Base-by-base conservation (phyloP, 2,329 filamentous ascomycete genomes). In the Trichophyton equinum region DNA sequence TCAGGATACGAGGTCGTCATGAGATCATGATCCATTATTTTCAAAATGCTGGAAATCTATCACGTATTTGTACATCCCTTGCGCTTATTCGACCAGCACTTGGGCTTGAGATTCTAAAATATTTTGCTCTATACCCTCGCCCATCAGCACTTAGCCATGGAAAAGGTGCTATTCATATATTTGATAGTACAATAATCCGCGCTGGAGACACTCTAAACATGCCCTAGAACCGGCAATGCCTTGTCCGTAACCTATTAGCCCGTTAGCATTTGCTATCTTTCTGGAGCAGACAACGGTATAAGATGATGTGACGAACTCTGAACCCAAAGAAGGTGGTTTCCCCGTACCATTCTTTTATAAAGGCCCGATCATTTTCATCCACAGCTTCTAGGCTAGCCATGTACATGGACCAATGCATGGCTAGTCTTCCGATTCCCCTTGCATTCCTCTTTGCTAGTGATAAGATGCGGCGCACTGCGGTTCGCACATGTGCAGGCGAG, bases 361-460 rank as follows among this genome's bases (percentile, higher is more conserved):
- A 69, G 47, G 67, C 66, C 57, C 72, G 71, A 60, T 72, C 68
- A 0, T 33, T 20, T 53, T 67, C 64, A 33, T 70, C 65, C 7
- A 68, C 65, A 1, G 68, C 68, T 57, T 73, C 71, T 22, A 70
- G 69, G 2, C 71, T 71, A 5, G 71, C 72, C 27, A 70, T 70
- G 40, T 71, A 73, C 13, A 73, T 65, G 5, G 70, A 69, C 72
- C 71, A 74, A 13, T 71, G 49, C 11, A 69, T 63, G 9, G 70
- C 72, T 58, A 74, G 61, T 33, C 70, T 71, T 4, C 71, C 71
- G 9, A 73, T 69, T 11, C 67, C 71, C 44, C 68, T 73, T 11
- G 70, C 70, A 18, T 71, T 61, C 36, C 68, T 70, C 15, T 62
- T 62, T 46, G 72, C 70, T 38, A 73, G 49, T 2, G 62, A 63